Base-by-base conservation (phyloP, 768 basidiomycete species). In the Pleurotus ostreatus region DNA sequence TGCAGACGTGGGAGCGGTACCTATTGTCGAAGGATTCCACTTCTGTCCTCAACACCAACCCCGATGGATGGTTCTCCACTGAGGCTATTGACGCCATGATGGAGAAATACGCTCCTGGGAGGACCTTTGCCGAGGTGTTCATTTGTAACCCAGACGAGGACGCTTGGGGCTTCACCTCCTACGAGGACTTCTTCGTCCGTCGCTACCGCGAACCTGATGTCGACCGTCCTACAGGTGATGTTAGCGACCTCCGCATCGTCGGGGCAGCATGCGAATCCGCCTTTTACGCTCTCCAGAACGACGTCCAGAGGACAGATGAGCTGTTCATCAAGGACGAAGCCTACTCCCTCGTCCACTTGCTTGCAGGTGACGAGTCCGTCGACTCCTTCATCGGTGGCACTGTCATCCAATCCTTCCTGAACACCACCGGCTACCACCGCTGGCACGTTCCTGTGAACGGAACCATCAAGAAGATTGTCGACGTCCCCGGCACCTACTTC, bases 241-340 rank as follows among this genome's bases (percentile, higher is more conserved):
- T 68, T 0, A 59, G 64, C 20, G 55, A 68, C 44, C 30, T 65
- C 18, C 47, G 52, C n/a, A 59, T 82, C 60, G 70, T 86, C 61
- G 74, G 68, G 54, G 76, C 70, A 57, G 70, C 78, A 9, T 86
- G 84, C 70, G 84, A 87, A 64, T 81, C 80, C 15, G 73, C 67
- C 18, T 64, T 80, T 2, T 77, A 79, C 64, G 68, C 72, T 40
- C 70, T 81, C 46, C 66, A 65, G 4, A 30, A 45, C 38, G 58
- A 78, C 55, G 75, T 81, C 34, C 61, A 78, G 53, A 65, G 62
- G 2, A 63, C 63, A 3, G 82, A 83, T 54, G 60, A 65, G 34
- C 84, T 86, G 66, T 86, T 81, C 82, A 61, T 85, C 65, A 86
- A 87, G 63, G 80, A 74, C 0, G 71, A 84, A 61, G 75, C 79